These are phyloP conservation scores for Bipolaris zeicola DNA, from an alignment of 2,329 filamentous ascomycete genomes.

Conservation along the genomic window DNA sequence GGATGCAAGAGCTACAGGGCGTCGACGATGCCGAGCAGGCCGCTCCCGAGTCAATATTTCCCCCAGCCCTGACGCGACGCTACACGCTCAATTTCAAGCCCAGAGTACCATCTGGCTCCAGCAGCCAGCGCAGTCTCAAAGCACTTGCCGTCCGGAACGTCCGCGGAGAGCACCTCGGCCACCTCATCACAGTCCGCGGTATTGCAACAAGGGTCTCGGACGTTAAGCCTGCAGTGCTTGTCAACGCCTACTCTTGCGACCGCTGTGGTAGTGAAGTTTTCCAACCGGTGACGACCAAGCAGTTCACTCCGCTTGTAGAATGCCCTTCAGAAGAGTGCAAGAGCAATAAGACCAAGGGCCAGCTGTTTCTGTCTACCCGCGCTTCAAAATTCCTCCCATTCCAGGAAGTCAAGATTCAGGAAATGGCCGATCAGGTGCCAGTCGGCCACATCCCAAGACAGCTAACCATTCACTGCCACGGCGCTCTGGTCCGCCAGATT, in stretches of 20 bases:
- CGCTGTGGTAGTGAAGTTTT: slow-evolving; percentile 97
- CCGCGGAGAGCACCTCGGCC: slow-evolving; percentile 87
- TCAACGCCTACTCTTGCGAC: slow-evolving; percentile 97
- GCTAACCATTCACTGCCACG: slow-evolving; percentile 87
- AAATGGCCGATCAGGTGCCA: slow-evolving; percentile 98
- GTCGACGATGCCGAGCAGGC: slow-evolving; percentile 61
- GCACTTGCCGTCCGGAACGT: slow-evolving; percentile 91
- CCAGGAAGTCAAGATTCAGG: slow-evolving; percentile 98
- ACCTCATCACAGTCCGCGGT: slow-evolving; percentile 90
- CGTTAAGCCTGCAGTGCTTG: slow-evolving; percentile 95
- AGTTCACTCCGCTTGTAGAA: slow-evolving; percentile 83
- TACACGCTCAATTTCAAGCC: slow-evolving; percentile 98
- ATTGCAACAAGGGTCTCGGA: slow-evolving; percentile 96
- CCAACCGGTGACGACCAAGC: slow-evolving; percentile 89
- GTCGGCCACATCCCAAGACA: slow-evolving; percentile 96
- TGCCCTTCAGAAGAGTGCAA: slow-evolving; percentile 92
- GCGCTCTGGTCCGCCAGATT: slow-evolving; percentile 81
- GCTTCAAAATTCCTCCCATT: slow-evolving; percentile 97
- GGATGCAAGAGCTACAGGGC: slow-evolving; percentile 59
- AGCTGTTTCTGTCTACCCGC: slow-evolving; percentile 91
- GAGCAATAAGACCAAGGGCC: slow-evolving; percentile 87
- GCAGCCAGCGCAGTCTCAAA: slow-evolving; percentile 62
- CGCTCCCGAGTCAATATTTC: slow-evolving; percentile 78
- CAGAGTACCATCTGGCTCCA: slow-evolving; percentile 72
- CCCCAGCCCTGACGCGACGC: slow-evolving; percentile 85